A percentile compares a stretch with the other conserved stretches of the same genome.
phyloP scores from a whole-genome alignment of 2,329 filamentous ascomycete species.

The Bertia moriformis region DNA sequence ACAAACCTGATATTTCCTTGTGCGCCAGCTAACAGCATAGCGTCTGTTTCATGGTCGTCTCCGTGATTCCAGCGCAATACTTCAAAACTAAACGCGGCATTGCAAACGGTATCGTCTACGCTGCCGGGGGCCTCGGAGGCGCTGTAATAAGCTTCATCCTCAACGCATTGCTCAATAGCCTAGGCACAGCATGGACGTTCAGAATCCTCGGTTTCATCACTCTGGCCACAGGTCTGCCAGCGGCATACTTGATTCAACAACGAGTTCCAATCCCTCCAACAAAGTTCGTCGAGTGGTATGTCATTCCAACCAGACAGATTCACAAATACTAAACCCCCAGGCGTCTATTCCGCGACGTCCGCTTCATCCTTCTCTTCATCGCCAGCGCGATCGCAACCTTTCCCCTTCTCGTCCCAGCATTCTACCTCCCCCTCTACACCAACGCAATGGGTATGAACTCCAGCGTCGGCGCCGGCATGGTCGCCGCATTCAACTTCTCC shows the following conservation, averaged over 20 bases:
- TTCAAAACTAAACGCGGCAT: conserved; percentile 27
- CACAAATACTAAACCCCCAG: conserved; percentile 10
- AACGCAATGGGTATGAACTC: conserved; percentile 36
- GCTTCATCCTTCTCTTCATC: conserved; percentile 35
- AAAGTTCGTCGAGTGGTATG: conserved; percentile 32
- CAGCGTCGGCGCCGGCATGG: conserved; percentile 35
- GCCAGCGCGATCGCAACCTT: conserved; percentile 41
- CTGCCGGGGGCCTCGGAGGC: conserved; percentile 31
- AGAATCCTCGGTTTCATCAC: conserved; percentile 35
- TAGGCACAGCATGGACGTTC: conserved; percentile 35
- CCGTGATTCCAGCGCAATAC: conserved; percentile 27
- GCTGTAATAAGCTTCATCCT: conserved; percentile 25
- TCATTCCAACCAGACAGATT: not conserved
- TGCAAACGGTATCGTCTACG: conserved; percentile 28
- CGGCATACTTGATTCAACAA: conserved; percentile 35
- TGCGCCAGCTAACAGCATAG: conserved; percentile 11
- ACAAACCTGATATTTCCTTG: conserved; percentile 5
- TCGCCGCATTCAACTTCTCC: conserved; percentile 46
- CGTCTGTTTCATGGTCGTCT: conserved; percentile 24
- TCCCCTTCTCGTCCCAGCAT: conserved; percentile 43
- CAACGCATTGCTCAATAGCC: conserved; percentile 19
- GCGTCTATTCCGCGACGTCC: conserved; percentile 33
- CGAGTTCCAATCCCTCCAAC: conserved; percentile 20
- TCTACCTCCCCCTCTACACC: conserved; percentile 43
- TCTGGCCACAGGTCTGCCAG: conserved; percentile 36